These are phyloP conservation scores for Hanseniaspora taiwanica DNA, from an alignment of 805 yeast species.

Conservation along the genomic window DNA sequence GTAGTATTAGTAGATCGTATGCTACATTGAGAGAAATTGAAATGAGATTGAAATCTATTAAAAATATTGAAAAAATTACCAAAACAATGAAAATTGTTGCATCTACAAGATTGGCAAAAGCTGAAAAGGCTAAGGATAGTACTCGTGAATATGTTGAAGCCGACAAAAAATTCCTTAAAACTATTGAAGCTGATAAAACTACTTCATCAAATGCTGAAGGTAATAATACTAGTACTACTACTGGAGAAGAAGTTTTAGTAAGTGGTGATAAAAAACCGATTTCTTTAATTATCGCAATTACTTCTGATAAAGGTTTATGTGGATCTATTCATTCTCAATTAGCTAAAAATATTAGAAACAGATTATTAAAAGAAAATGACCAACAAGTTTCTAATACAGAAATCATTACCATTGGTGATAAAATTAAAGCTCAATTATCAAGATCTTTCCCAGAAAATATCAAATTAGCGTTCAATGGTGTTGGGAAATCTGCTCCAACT, in stretches of 20 bases:
- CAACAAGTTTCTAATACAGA: slow-evolving; percentile 49
- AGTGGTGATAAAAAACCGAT: too few species aligned
- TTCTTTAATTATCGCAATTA: slow-evolving; percentile 72
- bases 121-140: slow-evolving; percentile 85
- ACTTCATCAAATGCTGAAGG: slow-evolving; percentile 34
- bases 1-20: too few species aligned
- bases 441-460: slow-evolving; percentile 67
- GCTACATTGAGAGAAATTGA: slow-evolving; percentile 98
- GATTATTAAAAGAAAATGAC: slow-evolving; percentile 25
- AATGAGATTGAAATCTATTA: slow-evolving; percentile 93
- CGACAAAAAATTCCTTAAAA: slow-evolving; percentile 63
- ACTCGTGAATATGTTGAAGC: slow-evolving; percentile 76
- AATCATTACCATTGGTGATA: slow-evolving; percentile 86
- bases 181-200: slow-evolving; percentile 55
- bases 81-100: slow-evolving; percentile 99
- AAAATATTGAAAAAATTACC: slow-evolving; percentile 98
- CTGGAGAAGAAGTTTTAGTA: too few species aligned
- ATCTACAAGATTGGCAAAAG: slow-evolving; percentile 88
- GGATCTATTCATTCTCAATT: slow-evolving; percentile 96
- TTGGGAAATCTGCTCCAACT: slow-evolving; percentile 95
- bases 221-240: slow-evolving; percentile 43
- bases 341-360: slow-evolving; percentile 73
- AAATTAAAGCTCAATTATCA: slow-evolving; percentile 73
- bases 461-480: slow-evolving; percentile 71
- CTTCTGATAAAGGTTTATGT: slow-evolving; percentile 97